These are phyloP conservation scores for Irpex rosettiformis DNA, from an alignment of 1,284 basidiomycete genomes.

Conservation along the genomic window DNA sequence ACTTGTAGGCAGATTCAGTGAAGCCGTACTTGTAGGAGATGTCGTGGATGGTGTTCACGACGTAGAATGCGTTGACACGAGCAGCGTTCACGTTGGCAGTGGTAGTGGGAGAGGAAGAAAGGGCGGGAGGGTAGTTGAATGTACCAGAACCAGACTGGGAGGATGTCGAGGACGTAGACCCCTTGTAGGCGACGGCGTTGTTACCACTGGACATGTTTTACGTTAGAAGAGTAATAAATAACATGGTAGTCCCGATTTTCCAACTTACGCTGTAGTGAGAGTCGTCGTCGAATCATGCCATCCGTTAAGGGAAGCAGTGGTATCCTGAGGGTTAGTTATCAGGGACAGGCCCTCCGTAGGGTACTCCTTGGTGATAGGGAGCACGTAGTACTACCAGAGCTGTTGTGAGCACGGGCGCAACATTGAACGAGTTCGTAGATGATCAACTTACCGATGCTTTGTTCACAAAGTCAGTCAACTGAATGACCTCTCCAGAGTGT, in stretches of 20 bases:
- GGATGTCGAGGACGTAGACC: constrained; percentile 21
- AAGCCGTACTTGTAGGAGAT: constrained; percentile 40
- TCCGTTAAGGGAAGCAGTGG: constrained; percentile 38
- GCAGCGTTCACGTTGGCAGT: constrained; percentile 43
- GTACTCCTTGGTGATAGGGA: constrained; percentile 38
- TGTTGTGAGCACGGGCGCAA: background rate
- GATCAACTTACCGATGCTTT: constrained; percentile 36
- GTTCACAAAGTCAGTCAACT: constrained; percentile 52
- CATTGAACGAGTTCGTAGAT: background rate
- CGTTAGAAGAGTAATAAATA: background rate
- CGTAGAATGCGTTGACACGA: constrained; percentile 47
- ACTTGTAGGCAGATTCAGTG: constrained; percentile 24
- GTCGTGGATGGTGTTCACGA: constrained; percentile 48
- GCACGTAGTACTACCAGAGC: constrained; percentile 36
- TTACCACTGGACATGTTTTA: constrained; percentile 37
- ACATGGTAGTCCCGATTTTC: background rate
- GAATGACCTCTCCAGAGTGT: constrained; percentile 48
- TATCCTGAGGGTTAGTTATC: constrained; percentile 40
- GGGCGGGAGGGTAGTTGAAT: constrained; percentile 35
- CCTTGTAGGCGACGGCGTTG: constrained; percentile 38
- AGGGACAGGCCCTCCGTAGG: constrained; percentile 37
- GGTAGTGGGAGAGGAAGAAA: constrained; percentile 23
- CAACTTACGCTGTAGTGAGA: constrained; percentile 20
- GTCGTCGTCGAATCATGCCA: constrained; percentile 41
- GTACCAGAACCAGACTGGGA: constrained; percentile 31